Conservation (phyloP, 2,329 filamentous ascomycete species). For the Sclerotinia nivalis region DNA sequence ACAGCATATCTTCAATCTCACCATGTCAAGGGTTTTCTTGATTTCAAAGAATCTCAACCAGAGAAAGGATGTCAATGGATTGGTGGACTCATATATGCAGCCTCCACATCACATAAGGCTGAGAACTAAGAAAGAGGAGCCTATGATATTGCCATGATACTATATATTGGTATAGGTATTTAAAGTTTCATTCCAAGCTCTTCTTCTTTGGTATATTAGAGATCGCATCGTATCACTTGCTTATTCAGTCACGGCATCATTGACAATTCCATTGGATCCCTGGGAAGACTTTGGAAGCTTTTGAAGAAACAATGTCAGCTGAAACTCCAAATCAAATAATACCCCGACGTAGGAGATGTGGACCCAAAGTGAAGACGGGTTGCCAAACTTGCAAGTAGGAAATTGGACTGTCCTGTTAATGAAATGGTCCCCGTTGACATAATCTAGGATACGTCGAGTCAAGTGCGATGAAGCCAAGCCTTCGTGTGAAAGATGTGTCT, state of each 20-base stretch:
- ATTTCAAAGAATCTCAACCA: neutral
- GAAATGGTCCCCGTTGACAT: neutral
- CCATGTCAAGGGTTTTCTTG: neutral
- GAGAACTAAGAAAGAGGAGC: neutral
- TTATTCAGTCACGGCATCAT: neutral
- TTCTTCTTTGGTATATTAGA: neutral
- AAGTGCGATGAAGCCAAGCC: slow-evolving; percentile 29
- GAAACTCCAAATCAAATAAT: neutral
- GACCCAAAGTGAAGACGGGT: slow-evolving; percentile 22
- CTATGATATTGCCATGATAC: neutral
- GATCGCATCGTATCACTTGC: slow-evolving; percentile 10
- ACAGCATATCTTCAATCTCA: neutral
- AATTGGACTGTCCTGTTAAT: neutral
- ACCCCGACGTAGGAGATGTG: slow-evolving; percentile 11
- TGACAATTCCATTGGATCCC: neutral
- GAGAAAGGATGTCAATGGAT: neutral
- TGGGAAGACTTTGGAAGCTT: neutral
- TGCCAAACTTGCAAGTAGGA: slow-evolving; percentile 24
- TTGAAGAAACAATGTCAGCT: neutral
- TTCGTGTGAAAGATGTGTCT: slow-evolving; percentile 24
- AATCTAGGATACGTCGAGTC: slow-evolving; percentile 25
- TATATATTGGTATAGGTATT: neutral
- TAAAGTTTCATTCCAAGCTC: neutral
- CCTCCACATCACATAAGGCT: slow-evolving; percentile 1
- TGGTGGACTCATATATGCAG: neutral